These are phyloP conservation scores for Triadica sebifera DNA, from an alignment of 345 rosid species.

Conservation along the genomic window DNA sequence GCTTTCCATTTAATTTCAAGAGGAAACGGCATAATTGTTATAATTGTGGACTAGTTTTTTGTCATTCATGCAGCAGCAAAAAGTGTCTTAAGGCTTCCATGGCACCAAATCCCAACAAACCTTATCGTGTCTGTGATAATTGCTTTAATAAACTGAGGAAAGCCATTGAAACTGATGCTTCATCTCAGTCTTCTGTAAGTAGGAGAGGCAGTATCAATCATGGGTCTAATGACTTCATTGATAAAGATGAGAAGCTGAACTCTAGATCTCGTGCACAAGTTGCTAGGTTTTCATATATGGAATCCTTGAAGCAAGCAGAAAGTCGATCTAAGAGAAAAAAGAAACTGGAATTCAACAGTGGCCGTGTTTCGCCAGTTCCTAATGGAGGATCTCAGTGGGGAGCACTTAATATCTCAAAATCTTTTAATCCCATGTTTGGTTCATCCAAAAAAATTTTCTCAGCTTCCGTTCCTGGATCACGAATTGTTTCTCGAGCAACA, in stretches of 20 bases:
- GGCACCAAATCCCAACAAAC: slow-evolving; percentile 95
- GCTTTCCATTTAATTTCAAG: slow-evolving; percentile 81
- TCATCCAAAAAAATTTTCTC: slow-evolving; percentile 96
- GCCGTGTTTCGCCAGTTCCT: slow-evolving; percentile 95
- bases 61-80: slow-evolving; percentile 90
- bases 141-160: slow-evolving; percentile 79
- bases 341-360: slow-evolving; percentile 84
- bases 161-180: slow-evolving; percentile 59
- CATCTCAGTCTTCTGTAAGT: slow-evolving; percentile 64
- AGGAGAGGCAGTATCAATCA: slow-evolving; percentile 78
- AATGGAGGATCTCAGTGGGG: slow-evolving; percentile 89
- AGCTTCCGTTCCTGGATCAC: slow-evolving; percentile 98
- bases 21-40: slow-evolving; percentile 79
- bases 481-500: slow-evolving; percentile 97
- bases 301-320: slow-evolving; percentile 75
- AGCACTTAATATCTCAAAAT: slow-evolving; percentile 67
- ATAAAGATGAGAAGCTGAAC: slow-evolving; percentile 83
- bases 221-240: slow-evolving; percentile 48
- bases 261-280: slow-evolving; percentile 72
- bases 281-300: slow-evolving; percentile 82
- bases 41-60: slow-evolving; percentile 88
- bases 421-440: slow-evolving; percentile 83
- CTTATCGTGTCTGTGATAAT: slow-evolving; percentile 89
- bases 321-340: slow-evolving; percentile 71
- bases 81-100: slow-evolving; percentile 91